A percentile compares a stretch with the other conserved stretches of the same genome.
phyloP scores from a whole-genome alignment of 2,329 filamentous ascomycete genomes.

The Pseudogymnoascus destructans region DNA sequence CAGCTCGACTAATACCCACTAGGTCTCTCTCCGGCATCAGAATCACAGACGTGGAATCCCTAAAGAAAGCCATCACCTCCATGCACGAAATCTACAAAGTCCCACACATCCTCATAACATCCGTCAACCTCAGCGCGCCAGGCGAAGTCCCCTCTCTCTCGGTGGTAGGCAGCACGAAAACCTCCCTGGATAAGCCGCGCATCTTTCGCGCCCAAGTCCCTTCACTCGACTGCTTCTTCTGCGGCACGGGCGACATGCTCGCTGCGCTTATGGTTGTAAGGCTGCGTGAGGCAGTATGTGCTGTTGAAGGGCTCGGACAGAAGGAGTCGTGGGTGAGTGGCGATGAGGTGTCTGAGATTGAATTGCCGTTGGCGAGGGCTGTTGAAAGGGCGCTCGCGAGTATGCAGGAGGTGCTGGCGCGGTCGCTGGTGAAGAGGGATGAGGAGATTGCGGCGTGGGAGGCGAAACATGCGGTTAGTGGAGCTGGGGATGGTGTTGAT shows the following conservation, averaged over 20 bases:
- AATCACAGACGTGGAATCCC: constrained; percentile 60
- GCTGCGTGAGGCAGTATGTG: constrained; percentile 66
- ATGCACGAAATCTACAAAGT: constrained; percentile 65
- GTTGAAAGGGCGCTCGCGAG: constrained; percentile 78
- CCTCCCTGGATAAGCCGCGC: constrained; percentile 51
- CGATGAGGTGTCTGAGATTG: constrained; percentile 53
- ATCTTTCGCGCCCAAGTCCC: constrained; percentile 82
- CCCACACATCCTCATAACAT: constrained; percentile 88
- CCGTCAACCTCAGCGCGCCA: constrained; percentile 54
- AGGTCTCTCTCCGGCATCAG: constrained; percentile 76
- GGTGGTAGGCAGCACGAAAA: constrained; percentile 61
- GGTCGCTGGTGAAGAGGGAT: constrained; percentile 53
- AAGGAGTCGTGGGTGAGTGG: constrained; percentile 61
- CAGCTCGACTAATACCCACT: not conserved
- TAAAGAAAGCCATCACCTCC: constrained; percentile 60
- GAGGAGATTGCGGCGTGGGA: constrained; percentile 44
- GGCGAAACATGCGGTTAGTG: constrained; percentile 29
- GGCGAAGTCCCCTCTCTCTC: constrained; percentile 44
- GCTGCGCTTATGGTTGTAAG: constrained; percentile 79
- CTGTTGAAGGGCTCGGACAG: constrained; percentile 34
- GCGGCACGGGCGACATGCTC: constrained; percentile 97
- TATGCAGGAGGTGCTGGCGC: constrained; percentile 74
- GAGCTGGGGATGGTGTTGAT: constrained; percentile 28
- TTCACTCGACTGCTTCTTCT: constrained; percentile 84
- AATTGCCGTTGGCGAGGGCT: constrained; percentile 72